Evolutionary conservation across 78 protist genomes (phyloP), one percentile per base, ranked within the genome.

Genomic region (Dictyostelium intermedium): DNA sequence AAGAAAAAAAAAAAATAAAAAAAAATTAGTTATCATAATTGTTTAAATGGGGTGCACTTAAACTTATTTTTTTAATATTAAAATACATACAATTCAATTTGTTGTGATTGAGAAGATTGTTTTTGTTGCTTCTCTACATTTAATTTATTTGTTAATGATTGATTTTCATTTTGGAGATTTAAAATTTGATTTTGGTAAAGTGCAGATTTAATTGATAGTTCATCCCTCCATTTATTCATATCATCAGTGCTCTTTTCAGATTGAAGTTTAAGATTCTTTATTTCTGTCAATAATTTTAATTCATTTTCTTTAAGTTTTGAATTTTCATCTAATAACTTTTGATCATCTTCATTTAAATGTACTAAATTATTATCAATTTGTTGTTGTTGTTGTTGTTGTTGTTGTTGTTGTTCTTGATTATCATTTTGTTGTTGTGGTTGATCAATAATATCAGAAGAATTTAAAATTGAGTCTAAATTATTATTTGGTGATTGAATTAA

Each of bases 101-200:
- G 85, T 81, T 89, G 87, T 45, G 82, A 39, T 35, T 56, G 78
- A 2, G 82, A 72, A 20, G 72, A 25, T 70, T 89, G 87, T 80
- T 80, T 80, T 14, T 47, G 30, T 50, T 89, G 50, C 32, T 89
- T 89, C 56, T 89, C 94, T 34, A 69, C 34, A 10, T 66, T 32
- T 35, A 89, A 13, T 80, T 89, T 89, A 56, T 69, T 89, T 35
- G 82, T 43, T 20, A 78, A 35, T 47, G 83, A 32, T 70, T 63
- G 81, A 18, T 63, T 39, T 53, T 89, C 94, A 66, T 56, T 30
- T 34, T 89, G 94, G 11, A 89, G 72, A 47, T 78, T 80, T 35
- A 50, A 41, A 43, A 89, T 89, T 80, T 89, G 94, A 32, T 69
- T 89, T 63, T 89, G 87, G 20, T 80, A 74, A 45, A 89, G 16